These are phyloP conservation scores for Rhodotorula sp. DNA, from an alignment of 1,284 basidiomycete species.

Conservation along the genomic window DNA sequence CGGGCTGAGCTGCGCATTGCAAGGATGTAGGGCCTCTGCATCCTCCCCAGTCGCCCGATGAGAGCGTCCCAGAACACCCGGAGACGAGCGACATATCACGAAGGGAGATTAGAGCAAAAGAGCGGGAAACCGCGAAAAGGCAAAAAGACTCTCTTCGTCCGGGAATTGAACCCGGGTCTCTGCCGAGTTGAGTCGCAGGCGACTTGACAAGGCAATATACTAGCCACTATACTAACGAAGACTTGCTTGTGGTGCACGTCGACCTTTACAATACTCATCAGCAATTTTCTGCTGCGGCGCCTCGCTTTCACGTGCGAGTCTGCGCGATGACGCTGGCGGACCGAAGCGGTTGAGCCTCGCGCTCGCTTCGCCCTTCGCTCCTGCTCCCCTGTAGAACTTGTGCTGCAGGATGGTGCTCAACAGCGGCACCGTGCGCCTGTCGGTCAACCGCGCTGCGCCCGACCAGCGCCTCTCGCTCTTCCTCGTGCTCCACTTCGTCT, in stretches of 20 bases:
- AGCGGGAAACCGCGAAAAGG: too few relatives aligned
- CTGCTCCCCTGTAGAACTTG: neutral
- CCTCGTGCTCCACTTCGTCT: neutral
- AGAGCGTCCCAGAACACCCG: neutral
- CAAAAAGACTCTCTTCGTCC: constrained; percentile 7
- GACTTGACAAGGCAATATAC: constrained; percentile 16
- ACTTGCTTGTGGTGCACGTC: neutral
- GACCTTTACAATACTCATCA: too few relatives aligned
- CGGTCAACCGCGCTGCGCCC: constrained; percentile 8
- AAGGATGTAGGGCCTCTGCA: neutral
- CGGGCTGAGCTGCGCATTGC: neutral
- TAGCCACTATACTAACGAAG: constrained; percentile 22
- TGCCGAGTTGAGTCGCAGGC: neutral
- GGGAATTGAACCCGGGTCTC: constrained; percentile 24
- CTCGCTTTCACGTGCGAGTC: too few relatives aligned
- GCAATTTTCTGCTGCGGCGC: too few relatives aligned
- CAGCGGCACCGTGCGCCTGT: neutral
- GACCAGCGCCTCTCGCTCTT: constrained; percentile 2
- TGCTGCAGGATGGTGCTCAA: neutral
- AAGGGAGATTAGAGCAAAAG: too few relatives aligned
- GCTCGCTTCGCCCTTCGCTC: neutral
- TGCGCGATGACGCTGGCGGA: too few relatives aligned
- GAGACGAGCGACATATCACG: neutral
- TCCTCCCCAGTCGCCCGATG: neutral
- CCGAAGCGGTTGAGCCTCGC: neutral